Evolutionary conservation across 208 protist species (phyloP).

Genomic region (Wallacemonas rigidus): DNA sequence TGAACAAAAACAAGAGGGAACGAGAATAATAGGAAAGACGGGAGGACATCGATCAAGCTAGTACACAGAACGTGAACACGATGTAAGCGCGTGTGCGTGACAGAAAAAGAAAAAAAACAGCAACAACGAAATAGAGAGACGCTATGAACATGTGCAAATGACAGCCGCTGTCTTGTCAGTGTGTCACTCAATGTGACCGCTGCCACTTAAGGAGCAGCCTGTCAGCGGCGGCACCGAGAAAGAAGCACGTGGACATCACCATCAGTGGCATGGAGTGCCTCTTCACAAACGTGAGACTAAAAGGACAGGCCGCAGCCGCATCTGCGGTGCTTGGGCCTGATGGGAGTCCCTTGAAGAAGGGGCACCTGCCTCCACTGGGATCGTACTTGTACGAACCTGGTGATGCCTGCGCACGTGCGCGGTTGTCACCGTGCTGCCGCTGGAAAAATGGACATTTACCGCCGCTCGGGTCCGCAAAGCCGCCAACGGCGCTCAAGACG

Average conservation of each 20-base stretch:
- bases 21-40: no score
- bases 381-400: neutral
- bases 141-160: neutral
- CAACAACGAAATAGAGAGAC: no score
- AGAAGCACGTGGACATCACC: constrained; percentile 42
- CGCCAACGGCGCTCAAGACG: neutral
- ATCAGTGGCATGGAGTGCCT: constrained; percentile 24
- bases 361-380: constrained; percentile 31
- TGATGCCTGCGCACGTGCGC: neutral
- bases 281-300: constrained; percentile 36
- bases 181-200: neutral
- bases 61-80: no score
- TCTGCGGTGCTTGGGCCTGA: neutral
- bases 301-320: constrained; percentile 37
- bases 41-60: no score
- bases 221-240: constrained; percentile 6
- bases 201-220: neutral
- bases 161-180: no score
- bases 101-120: no score
- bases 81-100: no score
- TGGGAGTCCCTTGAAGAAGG: constrained; percentile 27
- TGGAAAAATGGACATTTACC: constrained; percentile 59
- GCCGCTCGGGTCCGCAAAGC: constrained; percentile 31
- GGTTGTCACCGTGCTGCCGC: neutral
- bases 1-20: no score